Conservation (phyloP, 1,284 basidiomycete genomes). For the Neonothopanus nambi region DNA sequence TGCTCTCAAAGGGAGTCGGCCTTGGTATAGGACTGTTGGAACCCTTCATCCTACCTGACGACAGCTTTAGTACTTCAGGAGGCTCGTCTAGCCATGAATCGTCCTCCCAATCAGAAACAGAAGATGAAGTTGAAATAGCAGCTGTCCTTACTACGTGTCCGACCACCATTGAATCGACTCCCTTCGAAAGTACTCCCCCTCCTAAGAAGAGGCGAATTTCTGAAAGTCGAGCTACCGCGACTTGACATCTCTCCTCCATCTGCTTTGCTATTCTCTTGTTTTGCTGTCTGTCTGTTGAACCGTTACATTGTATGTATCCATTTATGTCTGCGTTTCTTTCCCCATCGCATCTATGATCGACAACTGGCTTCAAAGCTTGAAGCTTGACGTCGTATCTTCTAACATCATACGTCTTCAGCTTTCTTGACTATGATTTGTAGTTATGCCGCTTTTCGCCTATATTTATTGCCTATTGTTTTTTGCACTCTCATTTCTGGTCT, state of each 20-base stretch:
- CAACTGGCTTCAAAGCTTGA: not conserved
- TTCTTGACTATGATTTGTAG: slow-evolving; percentile 9
- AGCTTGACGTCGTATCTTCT: slow-evolving; percentile 5
- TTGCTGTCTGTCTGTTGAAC: slow-evolving; percentile 14
- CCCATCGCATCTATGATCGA: not conserved
- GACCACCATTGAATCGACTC: slow-evolving; percentile 4
- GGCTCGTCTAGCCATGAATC: slow-evolving; percentile 1
- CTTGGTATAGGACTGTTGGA: slow-evolving; percentile 56
- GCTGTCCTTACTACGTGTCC: slow-evolving; percentile 24
- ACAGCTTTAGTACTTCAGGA: not conserved
- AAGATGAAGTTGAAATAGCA: slow-evolving; percentile 35
- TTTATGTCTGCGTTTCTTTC: slow-evolving; percentile 13
- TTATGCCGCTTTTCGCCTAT: slow-evolving; percentile 10
- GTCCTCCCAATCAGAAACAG: slow-evolving; percentile 6
- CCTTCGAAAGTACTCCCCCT: slow-evolving; percentile 37
- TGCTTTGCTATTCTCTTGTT: slow-evolving; percentile 13
- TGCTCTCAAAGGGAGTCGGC: slow-evolving; percentile 37
- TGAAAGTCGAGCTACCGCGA: not conserved
- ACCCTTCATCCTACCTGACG: slow-evolving; percentile 42
- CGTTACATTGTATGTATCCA: slow-evolving; percentile 8
- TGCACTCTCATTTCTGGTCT: not conserved
- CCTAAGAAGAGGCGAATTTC: slow-evolving; percentile 45
- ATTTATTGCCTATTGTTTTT: slow-evolving; percentile 14
- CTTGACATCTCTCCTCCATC: slow-evolving; percentile 10
- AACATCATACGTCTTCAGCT: slow-evolving; percentile 5